Conservation (phyloP, 2,329 filamentous ascomycete genomes). For the Neopestalotiopsis sp. region DNA sequence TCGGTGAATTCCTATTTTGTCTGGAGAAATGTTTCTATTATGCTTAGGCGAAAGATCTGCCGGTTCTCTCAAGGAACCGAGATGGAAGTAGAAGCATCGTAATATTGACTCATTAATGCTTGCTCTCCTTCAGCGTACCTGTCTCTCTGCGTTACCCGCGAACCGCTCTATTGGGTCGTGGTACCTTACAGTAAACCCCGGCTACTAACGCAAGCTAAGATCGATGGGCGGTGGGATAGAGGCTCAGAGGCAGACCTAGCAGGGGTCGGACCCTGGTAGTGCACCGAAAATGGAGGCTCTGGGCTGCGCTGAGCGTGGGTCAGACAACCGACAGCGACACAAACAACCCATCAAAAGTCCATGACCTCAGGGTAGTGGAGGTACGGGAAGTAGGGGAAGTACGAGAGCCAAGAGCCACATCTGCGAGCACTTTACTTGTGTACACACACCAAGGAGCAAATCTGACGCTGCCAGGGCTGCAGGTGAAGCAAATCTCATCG, state of each 20-base stretch:
- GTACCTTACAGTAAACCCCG: background rate
- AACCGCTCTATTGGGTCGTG: constrained; percentile 1
- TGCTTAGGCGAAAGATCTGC: background rate
- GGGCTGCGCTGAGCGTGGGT: constrained; percentile 28
- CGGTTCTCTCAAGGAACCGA: too few species aligned
- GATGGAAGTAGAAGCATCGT: too few species aligned
- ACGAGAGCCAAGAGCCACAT: background rate
- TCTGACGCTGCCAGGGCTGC: constrained; percentile 21
- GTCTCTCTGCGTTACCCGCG: constrained; percentile 1
- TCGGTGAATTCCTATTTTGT: background rate
- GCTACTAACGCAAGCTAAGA: background rate
- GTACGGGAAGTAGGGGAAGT: background rate
- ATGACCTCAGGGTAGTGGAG: background rate
- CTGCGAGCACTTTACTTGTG: background rate
- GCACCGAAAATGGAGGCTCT: constrained; percentile 25
- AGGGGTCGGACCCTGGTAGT: constrained; percentile 27
- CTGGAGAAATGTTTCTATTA: background rate
- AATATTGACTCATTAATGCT: background rate
- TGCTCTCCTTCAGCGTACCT: background rate
- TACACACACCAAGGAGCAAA: constrained; percentile 23
- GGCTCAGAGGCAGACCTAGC: background rate
- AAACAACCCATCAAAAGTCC: background rate
- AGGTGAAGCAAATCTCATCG: constrained; percentile 35
- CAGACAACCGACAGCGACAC: constrained; percentile 17
- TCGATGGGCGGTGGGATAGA: constrained; percentile 1